These are phyloP conservation scores for Lepidium campestre DNA, from an alignment of 441 rosid species.

Conservation along the genomic window DNA sequence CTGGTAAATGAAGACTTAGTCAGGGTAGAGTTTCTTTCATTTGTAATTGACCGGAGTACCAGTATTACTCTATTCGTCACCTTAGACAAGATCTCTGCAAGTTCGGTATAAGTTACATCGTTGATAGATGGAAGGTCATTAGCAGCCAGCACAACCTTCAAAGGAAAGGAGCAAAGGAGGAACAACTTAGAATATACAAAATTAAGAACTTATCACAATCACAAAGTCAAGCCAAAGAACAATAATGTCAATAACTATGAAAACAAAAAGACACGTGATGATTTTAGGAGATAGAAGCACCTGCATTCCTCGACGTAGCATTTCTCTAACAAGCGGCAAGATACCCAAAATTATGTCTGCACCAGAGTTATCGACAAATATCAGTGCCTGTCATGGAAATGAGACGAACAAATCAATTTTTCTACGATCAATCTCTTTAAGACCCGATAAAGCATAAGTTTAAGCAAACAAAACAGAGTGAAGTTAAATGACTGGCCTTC, in stretches of 20 bases:
- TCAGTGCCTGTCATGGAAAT: slow-evolving; percentile 58
- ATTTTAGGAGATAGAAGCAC: slow-evolving; percentile 11
- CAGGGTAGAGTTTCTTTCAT: not conserved
- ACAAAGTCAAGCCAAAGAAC: not conserved
- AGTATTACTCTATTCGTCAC: slow-evolving; percentile 32
- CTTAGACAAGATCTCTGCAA: slow-evolving; percentile 75
- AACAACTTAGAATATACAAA: slow-evolving; percentile 3
- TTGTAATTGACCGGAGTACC: not conserved
- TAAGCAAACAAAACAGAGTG: not conserved
- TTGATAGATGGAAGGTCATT: slow-evolving; percentile 94
- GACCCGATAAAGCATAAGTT: not conserved
- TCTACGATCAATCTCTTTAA: not conserved
- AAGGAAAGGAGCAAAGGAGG: not conserved
- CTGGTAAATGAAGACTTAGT: slow-evolving; percentile 36
- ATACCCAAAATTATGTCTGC: slow-evolving; percentile 96
- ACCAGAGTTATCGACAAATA: slow-evolving; percentile 96
- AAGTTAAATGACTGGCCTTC: slow-evolving; percentile 44
- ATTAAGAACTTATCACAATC: not conserved
- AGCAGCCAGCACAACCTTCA: slow-evolving; percentile 94
- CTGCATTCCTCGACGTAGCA: slow-evolving; percentile 78
- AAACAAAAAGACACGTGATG: not conserved
- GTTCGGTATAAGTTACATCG: slow-evolving; percentile 85
- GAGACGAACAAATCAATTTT: slow-evolving; percentile 7
- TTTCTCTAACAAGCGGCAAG: slow-evolving; percentile 88
- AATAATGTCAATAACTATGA: not conserved